These are phyloP conservation scores for Xylariaceae sp. DNA, from an alignment of 2,329 filamentous ascomycete species.

Conservation along the genomic window DNA sequence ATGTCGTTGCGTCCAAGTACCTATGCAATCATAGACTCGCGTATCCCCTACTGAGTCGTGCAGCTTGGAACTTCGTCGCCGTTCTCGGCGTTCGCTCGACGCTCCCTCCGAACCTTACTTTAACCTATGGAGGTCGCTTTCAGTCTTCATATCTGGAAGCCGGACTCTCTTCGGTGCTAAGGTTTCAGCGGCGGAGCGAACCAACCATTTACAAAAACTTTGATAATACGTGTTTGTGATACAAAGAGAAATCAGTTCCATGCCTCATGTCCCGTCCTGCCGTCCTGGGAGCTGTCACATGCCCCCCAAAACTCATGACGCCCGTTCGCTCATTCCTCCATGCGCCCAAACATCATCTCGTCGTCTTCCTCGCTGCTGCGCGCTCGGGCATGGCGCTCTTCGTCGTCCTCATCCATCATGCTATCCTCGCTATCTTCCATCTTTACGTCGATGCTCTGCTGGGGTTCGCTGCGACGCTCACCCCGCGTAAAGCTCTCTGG, in stretches of 20 bases:
- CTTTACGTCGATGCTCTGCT: constrained; percentile 53
- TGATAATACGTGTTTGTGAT: constrained; percentile 39
- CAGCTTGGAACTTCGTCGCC: constrained; percentile 27
- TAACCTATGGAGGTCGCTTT: constrained; percentile 56
- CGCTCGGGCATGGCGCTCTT: constrained; percentile 52
- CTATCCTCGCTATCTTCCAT: constrained; percentile 63
- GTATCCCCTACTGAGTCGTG: constrained; percentile 12
- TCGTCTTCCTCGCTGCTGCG: constrained; percentile 78
- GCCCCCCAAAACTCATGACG: constrained; percentile 14
- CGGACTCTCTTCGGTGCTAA: constrained; percentile 64
- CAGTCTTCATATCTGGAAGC: constrained; percentile 12
- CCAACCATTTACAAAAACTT: constrained; percentile 44
- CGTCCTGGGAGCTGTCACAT: constrained; percentile 5
- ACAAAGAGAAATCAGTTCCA: constrained; percentile 46
- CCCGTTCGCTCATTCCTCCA: constrained; percentile 68
- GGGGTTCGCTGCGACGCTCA: constrained; percentile 39
- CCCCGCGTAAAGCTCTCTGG: constrained; percentile 62
- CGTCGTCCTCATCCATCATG: constrained; percentile 61
- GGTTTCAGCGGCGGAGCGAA: constrained; percentile 58
- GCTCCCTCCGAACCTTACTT: constrained; percentile 60
- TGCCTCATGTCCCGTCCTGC: constrained; percentile 30
- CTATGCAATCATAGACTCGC: constrained; percentile 27
- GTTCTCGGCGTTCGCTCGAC: constrained; percentile 53
- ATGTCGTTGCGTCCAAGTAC: constrained; percentile 24
- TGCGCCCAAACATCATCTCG: constrained; percentile 89